Evolutionary conservation across 2,329 filamentous ascomycete genomes (phyloP), one percentile per base, ranked within the genome.

Genomic region (Falciphora oryzae): DNA sequence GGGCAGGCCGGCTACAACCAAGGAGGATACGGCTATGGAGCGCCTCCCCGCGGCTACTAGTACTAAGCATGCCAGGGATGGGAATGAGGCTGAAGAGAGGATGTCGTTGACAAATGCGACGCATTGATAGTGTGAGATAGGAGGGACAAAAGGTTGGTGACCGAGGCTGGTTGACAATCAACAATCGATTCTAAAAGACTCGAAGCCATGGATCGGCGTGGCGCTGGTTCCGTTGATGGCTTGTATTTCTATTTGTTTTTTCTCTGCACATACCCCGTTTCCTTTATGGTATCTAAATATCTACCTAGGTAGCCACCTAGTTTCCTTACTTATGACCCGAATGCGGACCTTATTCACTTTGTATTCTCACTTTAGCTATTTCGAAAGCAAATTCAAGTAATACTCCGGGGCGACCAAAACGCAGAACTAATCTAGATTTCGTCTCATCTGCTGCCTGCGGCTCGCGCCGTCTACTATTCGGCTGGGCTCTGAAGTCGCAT

Each of bases 11-110:
- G 64, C 35, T 64, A 65, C 28, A 63, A 57, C 38, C 16, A 62
- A 57, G 65, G 65, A 31, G 57, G 57, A 11, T 60, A 63, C 35
- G 59, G 50, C 25, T 62, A 63, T 53, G 58, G 50, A 35, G 59
- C 57, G n/a, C 64, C 16, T 8, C 62, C 62, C 32, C 50, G 64
- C 38, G 64, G 53, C 53, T 65, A 65, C 64, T 65, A 58, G 29
- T 50, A 50, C 38, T 50, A 50, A 50, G 38, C 38, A 50, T 50
- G 16, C 38, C 38, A 50, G 38, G 38, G 38, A 50, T 50, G 38
- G 4, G 7, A 22, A 50, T 50, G 22, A 6, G 38, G 16, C 6
- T 8, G 7, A 29, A 29, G 11, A 50, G 16, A 50, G 38, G 18
- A 18, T 18, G 18, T 50, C 38, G 6, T 4, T 5, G 16, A 50